These are phyloP conservation scores for Syzygium grande DNA, from an alignment of 345 rosid genomes.

Conservation along the genomic window DNA sequence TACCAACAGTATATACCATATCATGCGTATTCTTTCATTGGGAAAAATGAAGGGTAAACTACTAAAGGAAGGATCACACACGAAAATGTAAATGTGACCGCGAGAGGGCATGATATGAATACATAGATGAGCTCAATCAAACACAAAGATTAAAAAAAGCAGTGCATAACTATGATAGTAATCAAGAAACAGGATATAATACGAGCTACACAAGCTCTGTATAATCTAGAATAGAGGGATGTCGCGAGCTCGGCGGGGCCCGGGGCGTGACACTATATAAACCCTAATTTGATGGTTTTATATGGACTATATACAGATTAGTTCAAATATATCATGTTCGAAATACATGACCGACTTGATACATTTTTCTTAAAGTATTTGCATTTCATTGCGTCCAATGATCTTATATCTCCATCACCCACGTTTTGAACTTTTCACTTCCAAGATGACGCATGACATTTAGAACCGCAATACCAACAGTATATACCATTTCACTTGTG, in stretches of 20 bases:
- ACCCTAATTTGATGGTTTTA: neutral
- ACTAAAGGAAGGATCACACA: neutral
- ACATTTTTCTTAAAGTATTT: neutral
- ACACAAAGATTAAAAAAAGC: neutral
- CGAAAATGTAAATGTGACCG: neutral
- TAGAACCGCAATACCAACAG: neutral
- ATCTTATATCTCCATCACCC: neutral
- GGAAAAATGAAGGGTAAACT: neutral
- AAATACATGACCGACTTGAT: neutral
- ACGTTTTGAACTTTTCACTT: neutral
- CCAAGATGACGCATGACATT: neutral
- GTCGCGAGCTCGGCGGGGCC: no score
- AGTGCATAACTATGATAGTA: neutral
- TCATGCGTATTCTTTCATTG: neutral
- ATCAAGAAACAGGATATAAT: neutral
- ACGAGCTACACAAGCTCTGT: neutral
- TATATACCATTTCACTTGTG: neutral
- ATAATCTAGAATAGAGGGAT: neutral
- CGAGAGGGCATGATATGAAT: neutral
- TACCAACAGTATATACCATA: neutral
- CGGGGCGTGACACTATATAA: no score
- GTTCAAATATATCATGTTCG: neutral
- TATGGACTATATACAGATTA: no score
- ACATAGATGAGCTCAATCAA: neutral
- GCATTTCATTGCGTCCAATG: neutral